A percentile compares a stretch with the other conserved stretches of the same genome.
These are phyloP conservation scores for Fraxinus angustifolia DNA, from an alignment of 305 asterid species.

Conservation along the genomic window DNA sequence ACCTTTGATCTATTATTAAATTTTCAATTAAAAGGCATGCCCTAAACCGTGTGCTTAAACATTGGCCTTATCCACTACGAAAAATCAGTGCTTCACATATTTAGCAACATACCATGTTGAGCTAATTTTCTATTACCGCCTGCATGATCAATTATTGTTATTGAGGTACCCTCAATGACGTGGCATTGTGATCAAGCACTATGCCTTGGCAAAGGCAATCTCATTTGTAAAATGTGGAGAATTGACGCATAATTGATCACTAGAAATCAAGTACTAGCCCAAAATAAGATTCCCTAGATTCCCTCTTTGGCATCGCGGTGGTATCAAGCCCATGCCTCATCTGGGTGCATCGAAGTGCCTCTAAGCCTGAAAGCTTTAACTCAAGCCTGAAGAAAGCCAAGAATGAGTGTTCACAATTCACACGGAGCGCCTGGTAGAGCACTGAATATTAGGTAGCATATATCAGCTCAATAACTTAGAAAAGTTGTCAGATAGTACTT, in stretches of 20 bases:
- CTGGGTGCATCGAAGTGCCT: neutral
- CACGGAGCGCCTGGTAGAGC: neutral
- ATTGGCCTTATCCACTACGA: neutral
- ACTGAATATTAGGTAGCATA: neutral
- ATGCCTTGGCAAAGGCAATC: neutral
- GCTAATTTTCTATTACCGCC: neutral
- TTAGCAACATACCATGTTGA: neutral
- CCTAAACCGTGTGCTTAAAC: neutral
- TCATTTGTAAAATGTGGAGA: neutral
- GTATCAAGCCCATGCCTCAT: neutral
- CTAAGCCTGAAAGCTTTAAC: neutral
- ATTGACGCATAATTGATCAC: neutral
- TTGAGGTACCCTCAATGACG: neutral
- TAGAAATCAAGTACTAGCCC: neutral
- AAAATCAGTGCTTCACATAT: neutral
- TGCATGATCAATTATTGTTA: neutral
- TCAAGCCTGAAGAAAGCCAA: neutral
- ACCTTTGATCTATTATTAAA: neutral
- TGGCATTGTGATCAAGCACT: neutral
- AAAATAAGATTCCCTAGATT: neutral
- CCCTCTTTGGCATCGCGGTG: neutral
- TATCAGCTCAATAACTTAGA: neutral
- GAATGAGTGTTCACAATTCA: neutral
- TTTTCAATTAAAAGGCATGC: neutral
- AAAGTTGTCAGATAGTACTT: neutral